Conservation (phyloP, 2,329 filamentous ascomycete genomes). For the Pseudopithomyces maydicus region DNA sequence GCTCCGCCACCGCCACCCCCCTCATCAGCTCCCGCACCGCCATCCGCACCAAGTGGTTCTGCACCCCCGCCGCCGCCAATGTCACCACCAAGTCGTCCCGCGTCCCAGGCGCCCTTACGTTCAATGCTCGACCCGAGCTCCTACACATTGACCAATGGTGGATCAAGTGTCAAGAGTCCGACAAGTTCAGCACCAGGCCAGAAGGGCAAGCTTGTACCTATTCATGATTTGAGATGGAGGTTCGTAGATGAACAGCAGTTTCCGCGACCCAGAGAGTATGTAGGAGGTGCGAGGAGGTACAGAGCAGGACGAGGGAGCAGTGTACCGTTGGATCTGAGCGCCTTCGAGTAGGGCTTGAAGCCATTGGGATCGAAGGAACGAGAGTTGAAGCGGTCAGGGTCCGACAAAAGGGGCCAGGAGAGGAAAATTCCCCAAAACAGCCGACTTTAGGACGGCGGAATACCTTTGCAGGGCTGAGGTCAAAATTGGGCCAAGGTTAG, state of each 20-base stretch:
- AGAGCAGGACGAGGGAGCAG: conserved; percentile 90
- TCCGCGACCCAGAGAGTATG: conserved; percentile 83
- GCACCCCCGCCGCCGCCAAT: conserved; percentile 44
- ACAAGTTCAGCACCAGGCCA: conserved; percentile 25
- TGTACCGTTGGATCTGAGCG: conserved; percentile 83
- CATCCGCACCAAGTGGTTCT: conserved; percentile 45
- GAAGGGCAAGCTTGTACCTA: conserved; percentile 52
- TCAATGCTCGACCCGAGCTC: conserved; percentile 75
- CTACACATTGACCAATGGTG: conserved; percentile 65
- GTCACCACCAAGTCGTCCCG: conserved; percentile 33
- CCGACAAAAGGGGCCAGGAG: neutral
- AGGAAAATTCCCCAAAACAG: neutral
- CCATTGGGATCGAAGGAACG: neutral
- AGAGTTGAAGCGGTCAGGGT: neutral
- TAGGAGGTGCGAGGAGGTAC: conserved; percentile 76
- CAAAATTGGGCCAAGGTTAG: neutral
- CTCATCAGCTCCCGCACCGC: conserved; percentile 53
- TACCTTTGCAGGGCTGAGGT: neutral
- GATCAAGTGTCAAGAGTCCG: conserved; percentile 27
- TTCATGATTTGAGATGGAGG: conserved; percentile 82
- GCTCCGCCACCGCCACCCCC: conserved; percentile 49
- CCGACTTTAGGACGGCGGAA: neutral
- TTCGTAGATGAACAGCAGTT: conserved; percentile 83
- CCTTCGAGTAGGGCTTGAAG: conserved; percentile 50
- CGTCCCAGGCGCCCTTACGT: conserved; percentile 54